A percentile compares a stretch with the other conserved stretches of the same genome.
Conservation (phyloP, 202 grass and related monocot genomes). For the Panicum hallii region DNA sequence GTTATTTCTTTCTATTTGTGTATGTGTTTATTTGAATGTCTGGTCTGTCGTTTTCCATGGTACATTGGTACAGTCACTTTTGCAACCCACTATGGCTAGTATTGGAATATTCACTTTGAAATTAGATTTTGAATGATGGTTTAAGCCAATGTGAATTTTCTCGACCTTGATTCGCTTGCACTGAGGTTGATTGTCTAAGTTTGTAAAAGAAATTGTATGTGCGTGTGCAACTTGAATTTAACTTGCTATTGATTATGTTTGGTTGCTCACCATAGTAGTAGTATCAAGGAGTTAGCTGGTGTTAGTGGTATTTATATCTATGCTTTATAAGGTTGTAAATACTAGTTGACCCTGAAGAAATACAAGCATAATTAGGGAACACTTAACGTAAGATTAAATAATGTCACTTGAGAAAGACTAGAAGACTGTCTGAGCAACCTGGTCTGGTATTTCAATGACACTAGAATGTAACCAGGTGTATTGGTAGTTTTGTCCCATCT, state of each 20-base stretch:
- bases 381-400: not conserved
- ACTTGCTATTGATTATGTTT: not conserved
- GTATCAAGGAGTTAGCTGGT: not conserved
- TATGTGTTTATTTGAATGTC: conserved; percentile 7
- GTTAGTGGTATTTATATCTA: not conserved
- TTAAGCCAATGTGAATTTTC: not conserved
- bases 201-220: not conserved
- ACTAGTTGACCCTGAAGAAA: not conserved
- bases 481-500: not conserved
- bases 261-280: not conserved
- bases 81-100: not conserved
- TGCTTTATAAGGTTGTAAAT: conserved; percentile 13
- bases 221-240: not conserved
- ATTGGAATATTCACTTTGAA: not conserved
- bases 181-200: not conserved
- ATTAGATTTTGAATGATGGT: not conserved
- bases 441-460: not conserved
- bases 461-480: not conserved
- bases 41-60: not conserved
- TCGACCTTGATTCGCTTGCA: not conserved
- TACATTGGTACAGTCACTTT: not conserved
- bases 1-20: conserved; percentile 2
- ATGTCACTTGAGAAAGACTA: not conserved
- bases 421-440: not conserved
- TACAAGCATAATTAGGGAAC: not conserved